A percentile compares a stretch with the other conserved stretches of the same genome.
Evolutionary conservation across 2,329 filamentous ascomycete species (phyloP).

Genomic region (Stachybotrys echinatus): DNA sequence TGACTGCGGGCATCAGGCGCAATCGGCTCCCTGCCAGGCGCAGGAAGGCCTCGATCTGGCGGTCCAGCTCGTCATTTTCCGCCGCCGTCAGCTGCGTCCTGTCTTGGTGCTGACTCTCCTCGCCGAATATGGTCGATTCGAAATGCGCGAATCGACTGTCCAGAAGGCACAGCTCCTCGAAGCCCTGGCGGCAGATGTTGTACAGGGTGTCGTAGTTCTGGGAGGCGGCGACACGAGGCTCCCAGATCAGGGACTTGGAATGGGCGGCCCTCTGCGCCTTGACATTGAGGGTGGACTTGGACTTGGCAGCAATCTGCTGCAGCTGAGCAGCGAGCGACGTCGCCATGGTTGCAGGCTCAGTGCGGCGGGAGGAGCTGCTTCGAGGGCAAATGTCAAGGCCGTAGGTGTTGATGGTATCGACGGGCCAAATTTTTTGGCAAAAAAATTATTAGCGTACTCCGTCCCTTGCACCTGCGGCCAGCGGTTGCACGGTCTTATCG

Average conservation of each 20-base stretch:
- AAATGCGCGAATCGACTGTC: constrained; percentile 76
- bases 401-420: constrained; percentile 8
- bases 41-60: constrained; percentile 75
- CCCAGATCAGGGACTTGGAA: constrained; percentile 92
- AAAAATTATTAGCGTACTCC: too few species aligned
- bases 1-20: constrained; percentile 80
- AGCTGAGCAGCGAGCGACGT: constrained; percentile 90
- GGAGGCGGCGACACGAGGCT: constrained; percentile 72
- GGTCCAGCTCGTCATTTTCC: constrained; percentile 79
- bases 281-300: constrained; percentile 84
- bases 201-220: constrained; percentile 91
- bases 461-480: not conserved
- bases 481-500: constrained; percentile 20
- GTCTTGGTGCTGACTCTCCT: constrained; percentile 87
- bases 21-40: constrained; percentile 71
- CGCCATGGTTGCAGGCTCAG: constrained; percentile 52
- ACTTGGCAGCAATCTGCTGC: constrained; percentile 84
- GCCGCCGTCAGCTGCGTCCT: constrained; percentile 73
- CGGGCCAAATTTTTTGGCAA: constrained; percentile 23
- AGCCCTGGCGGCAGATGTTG: constrained; percentile 81
- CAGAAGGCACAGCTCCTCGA: constrained; percentile 82
- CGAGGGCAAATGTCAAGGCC: constrained; percentile 6
- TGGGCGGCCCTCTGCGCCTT: constrained; percentile 90
- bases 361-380: constrained; percentile 15
- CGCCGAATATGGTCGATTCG: constrained; percentile 77